These are phyloP conservation scores for Naganishia kalamii DNA, from an alignment of 768 basidiomycete genomes.

Conservation along the genomic window DNA sequence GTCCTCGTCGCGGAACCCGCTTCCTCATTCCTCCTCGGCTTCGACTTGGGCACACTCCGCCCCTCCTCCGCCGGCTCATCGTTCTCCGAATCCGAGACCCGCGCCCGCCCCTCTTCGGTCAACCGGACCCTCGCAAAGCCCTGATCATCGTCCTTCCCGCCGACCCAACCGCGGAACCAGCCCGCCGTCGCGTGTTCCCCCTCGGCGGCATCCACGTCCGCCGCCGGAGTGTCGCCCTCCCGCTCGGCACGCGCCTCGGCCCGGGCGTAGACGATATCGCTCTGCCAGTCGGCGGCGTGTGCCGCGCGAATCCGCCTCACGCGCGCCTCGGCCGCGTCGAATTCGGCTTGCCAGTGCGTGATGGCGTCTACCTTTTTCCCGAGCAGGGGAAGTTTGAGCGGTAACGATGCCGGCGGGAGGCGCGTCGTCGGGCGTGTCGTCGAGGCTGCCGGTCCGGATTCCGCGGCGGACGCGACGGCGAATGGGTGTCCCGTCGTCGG, in stretches of 20 bases:
- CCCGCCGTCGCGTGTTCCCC: not conserved
- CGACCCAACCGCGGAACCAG: conserved; percentile 4
- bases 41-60: conserved; percentile 26
- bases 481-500: conserved; percentile 5
- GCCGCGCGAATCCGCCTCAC: conserved; percentile 66
- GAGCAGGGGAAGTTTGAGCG: conserved; percentile 17
- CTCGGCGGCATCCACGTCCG: not conserved
- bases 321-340: conserved; percentile 71
- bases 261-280: not conserved
- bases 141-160: conserved; percentile 10
- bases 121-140: not conserved
- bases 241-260: not conserved
- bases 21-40: not conserved
- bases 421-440: conserved; percentile 14
- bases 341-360: conserved; percentile 74
- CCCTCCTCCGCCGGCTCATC: conserved; percentile 49
- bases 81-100: not conserved
- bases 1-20: not conserved
- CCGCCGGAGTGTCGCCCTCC: not conserved
- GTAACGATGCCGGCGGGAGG: not conserved
- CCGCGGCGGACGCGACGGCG: not conserved
- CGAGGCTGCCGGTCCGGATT: not conserved
- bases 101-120: not conserved
- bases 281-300: not conserved
- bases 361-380: conserved; percentile 71